Conservation (phyloP, 2,329 filamentous ascomycete species). For the Sporothrix globosa region DNA sequence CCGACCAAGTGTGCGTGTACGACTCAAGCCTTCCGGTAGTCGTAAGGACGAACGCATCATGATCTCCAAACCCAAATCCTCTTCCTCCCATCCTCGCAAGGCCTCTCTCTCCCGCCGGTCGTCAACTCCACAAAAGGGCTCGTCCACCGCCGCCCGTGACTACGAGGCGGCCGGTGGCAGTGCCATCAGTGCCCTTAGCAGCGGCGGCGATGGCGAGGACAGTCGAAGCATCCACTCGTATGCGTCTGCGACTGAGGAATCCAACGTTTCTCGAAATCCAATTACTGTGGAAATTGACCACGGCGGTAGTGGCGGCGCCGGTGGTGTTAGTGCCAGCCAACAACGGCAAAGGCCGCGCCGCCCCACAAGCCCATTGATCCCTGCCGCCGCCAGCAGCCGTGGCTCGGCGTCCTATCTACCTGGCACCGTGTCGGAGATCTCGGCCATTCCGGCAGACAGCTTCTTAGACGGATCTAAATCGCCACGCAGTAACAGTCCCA, state of each 20-base stretch:
- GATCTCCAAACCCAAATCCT: constrained; percentile 78
- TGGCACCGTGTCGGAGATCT: constrained; percentile 79
- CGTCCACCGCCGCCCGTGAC: constrained; percentile 33
- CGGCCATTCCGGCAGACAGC: constrained; percentile 68
- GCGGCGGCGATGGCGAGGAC: constrained; percentile 57
- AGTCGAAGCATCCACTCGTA: constrained; percentile 71
- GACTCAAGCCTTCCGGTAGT: constrained; percentile 77
- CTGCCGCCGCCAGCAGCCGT: constrained; percentile 59
- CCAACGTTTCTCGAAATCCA: constrained; percentile 73
- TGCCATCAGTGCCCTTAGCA: constrained; percentile 39
- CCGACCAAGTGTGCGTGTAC: constrained; percentile 78
- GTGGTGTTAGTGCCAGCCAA: constrained; percentile 34
- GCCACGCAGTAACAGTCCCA: constrained; percentile 50
- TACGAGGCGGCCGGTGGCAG: constrained; percentile 43
- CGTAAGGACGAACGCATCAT: constrained; percentile 75
- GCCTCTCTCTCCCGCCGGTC: constrained; percentile 56
- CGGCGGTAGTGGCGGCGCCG: constrained; percentile 42
- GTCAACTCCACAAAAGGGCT: constrained; percentile 55
- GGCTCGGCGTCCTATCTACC: constrained; percentile 64
- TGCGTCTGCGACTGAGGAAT: constrained; percentile 77
- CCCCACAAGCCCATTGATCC: constrained; percentile 69
- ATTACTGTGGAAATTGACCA: constrained; percentile 88
- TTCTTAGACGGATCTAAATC: constrained; percentile 63
- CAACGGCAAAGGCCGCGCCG: constrained; percentile 55
- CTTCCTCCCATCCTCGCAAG: constrained; percentile 57